These are phyloP conservation scores for Xylariaceae sp. DNA, from an alignment of 2,329 filamentous ascomycete species.

Conservation along the genomic window DNA sequence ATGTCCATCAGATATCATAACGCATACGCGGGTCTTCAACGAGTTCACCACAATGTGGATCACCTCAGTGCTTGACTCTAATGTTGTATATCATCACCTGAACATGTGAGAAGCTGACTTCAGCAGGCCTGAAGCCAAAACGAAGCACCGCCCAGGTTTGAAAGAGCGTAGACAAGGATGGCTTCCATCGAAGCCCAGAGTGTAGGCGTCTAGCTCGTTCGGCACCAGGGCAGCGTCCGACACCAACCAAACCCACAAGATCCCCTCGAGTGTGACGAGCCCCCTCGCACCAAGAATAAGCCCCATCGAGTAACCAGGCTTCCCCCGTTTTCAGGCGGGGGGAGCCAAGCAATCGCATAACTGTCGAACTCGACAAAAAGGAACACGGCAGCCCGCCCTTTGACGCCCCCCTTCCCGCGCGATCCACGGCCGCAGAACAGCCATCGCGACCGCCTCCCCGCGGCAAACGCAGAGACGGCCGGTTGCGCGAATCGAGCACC, in stretches of 20 bases:
- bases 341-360: conserved; percentile 85
- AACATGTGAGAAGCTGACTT: conserved; percentile 27
- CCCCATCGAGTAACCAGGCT: conserved; percentile 96
- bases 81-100: conserved; percentile 86
- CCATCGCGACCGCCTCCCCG: conserved; percentile 17
- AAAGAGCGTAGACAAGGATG: conserved; percentile 3
- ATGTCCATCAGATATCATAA: conserved; percentile 42
- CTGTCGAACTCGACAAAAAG: conserved; percentile 91
- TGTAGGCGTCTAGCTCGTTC: conserved; percentile 23
- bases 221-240: too few species aligned
- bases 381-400: conserved; percentile 47
- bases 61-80: conserved; percentile 99
- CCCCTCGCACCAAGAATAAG: conserved; percentile 99
- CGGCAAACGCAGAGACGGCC: conserved; percentile 10
- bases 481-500: background rate
- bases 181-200: conserved; percentile 26
- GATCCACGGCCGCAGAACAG: conserved; percentile 25
- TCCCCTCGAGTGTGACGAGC: conserved; percentile 26
- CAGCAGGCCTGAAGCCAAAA: too few species aligned
- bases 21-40: conserved; percentile 39
- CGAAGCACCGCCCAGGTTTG: background rate
- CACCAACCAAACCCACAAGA: too few species aligned
- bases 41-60: conserved; percentile 31
- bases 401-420: conserved; percentile 33
- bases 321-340: too few species aligned